Conservation (phyloP, 108 stramenopile genomes). For the Nitzschia sp. region DNA sequence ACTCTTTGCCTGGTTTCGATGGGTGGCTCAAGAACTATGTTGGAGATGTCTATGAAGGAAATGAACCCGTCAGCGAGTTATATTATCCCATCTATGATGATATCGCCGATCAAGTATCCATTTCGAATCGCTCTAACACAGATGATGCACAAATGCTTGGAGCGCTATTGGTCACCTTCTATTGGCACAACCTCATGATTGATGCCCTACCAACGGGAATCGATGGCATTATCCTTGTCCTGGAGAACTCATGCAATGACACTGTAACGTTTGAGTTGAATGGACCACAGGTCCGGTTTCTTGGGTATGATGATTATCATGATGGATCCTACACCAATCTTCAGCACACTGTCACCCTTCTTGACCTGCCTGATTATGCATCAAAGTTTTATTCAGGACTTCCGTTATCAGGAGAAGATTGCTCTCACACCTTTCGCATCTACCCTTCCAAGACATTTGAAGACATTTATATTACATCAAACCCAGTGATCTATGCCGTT, state of each 20-base stretch:
- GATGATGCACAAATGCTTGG: conserved; percentile 26
- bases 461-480: conserved; percentile 33
- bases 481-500: conserved; percentile 2
- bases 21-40: conserved; percentile 15
- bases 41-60: conserved; percentile 29
- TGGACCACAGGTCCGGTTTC: conserved; percentile 28
- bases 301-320: conserved; percentile 48
- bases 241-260: conserved; percentile 35
- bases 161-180: conserved; percentile 36
- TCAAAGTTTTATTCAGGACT: conserved; percentile 15
- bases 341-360: neutral
- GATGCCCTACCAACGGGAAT: conserved; percentile 40
- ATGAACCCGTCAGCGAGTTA: conserved; percentile 33
- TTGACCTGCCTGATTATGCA: neutral
- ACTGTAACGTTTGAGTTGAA: conserved; percentile 40
- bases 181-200: conserved; percentile 40
- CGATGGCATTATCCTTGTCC: conserved; percentile 47
- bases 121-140: neutral
- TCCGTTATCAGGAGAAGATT: conserved; percentile 10
- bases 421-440: conserved; percentile 40
- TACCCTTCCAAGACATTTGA: conserved; percentile 52
- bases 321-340: conserved; percentile 34
- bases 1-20: neutral
- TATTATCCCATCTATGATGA: conserved; percentile 48
- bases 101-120: neutral